These are phyloP conservation scores for Kalmusia sp. DNA, from an alignment of 2,329 filamentous ascomycete genomes.

Conservation along the genomic window DNA sequence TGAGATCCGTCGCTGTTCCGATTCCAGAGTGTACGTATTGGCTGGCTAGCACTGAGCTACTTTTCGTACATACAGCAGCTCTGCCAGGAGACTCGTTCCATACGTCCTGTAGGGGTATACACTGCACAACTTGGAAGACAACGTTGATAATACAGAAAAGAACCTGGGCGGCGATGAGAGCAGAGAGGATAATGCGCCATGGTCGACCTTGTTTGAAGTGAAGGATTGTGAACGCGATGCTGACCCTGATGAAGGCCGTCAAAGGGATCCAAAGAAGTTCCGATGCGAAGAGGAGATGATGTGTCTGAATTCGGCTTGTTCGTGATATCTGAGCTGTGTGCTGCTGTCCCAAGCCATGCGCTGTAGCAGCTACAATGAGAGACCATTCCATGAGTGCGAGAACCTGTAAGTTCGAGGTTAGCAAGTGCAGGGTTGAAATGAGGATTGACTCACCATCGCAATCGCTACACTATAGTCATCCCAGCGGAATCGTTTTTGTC, in stretches of 20 bases:
- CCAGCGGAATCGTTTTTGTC: slow-evolving; percentile 18
- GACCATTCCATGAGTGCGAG: slow-evolving; percentile 19
- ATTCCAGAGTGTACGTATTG: slow-evolving; percentile 24
- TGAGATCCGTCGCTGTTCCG: slow-evolving; percentile 24
- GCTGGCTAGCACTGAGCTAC: slow-evolving; percentile 7
- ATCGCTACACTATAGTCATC: slow-evolving; percentile 22
- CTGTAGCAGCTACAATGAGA: slow-evolving; percentile 13
- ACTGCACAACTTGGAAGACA: slow-evolving; percentile 25
- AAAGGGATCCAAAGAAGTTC: slow-evolving; percentile 19
- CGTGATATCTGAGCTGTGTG: slow-evolving; percentile 11
- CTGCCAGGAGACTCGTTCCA: slow-evolving; percentile 21
- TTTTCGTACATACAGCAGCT: slow-evolving; percentile 17
- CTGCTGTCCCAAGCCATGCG: slow-evolving; percentile 13
- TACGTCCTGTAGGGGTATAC: slow-evolving; percentile 22
- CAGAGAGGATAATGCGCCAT: slow-evolving; percentile 27
- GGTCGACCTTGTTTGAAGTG: slow-evolving; percentile 21
- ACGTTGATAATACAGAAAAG: slow-evolving; percentile 23
- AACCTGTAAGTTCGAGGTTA: slow-evolving; percentile 7
- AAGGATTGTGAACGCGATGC: slow-evolving; percentile 31
- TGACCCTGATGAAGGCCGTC: slow-evolving; percentile 24
- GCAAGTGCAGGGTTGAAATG: background rate
- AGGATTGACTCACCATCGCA: slow-evolving; percentile 15
- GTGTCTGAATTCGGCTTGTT: background rate
- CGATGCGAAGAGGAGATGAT: slow-evolving; percentile 20
- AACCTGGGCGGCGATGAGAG: slow-evolving; percentile 29